Percentiles rank a stretch among this genome's conserved stretches.
These are phyloP conservation scores for Blyttiomyces sp. DNA, from an alignment of 371 early-diverging fungal genomes.

Conservation along the genomic window DNA sequence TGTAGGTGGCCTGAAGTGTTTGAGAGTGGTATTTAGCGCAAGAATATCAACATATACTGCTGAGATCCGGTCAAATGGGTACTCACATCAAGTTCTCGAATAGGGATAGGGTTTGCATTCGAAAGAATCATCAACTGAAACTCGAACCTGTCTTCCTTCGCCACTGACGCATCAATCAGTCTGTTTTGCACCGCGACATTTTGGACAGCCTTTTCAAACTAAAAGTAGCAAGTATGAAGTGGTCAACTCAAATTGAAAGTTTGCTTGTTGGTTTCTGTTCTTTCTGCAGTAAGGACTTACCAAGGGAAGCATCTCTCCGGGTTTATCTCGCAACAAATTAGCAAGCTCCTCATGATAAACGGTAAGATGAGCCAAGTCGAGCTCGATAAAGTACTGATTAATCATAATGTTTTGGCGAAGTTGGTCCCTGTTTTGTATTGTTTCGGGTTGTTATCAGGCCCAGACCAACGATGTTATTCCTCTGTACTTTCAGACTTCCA, in stretches of 20 bases:
- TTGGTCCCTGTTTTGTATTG: slow-evolving; percentile 92
- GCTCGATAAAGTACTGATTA: slow-evolving; percentile 74
- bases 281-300: slow-evolving; percentile 43
- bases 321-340: slow-evolving; percentile 69
- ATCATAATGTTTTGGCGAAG: slow-evolving; percentile 76
- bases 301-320: slow-evolving; percentile 78
- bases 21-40: background rate
- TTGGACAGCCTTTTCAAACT: slow-evolving; percentile 86
- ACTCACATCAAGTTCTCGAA: slow-evolving; percentile 78
- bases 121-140: slow-evolving; percentile 87
- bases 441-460: too few species aligned
- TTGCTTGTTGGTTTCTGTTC: background rate
- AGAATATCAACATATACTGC: background rate
- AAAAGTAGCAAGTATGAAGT: too few species aligned
- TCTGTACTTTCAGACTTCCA: too few species aligned
- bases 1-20: slow-evolving; percentile 66
- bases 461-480: too few species aligned
- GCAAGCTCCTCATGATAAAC: slow-evolving; percentile 79
- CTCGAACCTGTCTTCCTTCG: slow-evolving; percentile 60
- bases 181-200: slow-evolving; percentile 37
- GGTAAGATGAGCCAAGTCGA: slow-evolving; percentile 80
- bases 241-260: too few species aligned
- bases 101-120: slow-evolving; percentile 75
- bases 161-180: slow-evolving; percentile 6
- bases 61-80: too few species aligned